Evolutionary conservation across 1,284 basidiomycete species (phyloP), one percentile per base, ranked within the genome.

Genomic region (Wolfiporia cocos): DNA sequence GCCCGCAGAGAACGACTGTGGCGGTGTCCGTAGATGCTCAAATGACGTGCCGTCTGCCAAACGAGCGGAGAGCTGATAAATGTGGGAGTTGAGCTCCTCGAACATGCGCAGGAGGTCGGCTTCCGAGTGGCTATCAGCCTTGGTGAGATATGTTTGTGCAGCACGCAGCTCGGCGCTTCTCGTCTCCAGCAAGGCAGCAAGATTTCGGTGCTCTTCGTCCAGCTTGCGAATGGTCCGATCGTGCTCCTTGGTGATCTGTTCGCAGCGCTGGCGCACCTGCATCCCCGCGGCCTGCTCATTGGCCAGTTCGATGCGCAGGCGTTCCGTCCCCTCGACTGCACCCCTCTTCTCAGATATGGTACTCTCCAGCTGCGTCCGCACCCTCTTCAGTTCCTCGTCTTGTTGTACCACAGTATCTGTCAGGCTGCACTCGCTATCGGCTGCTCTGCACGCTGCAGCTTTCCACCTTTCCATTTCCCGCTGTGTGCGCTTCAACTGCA

Each of bases 81-180:
- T 70, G 49, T 76, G 71, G 22, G 56, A 49, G 45, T 76, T 73
- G 48, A 77, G 55, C 0, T 52, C 58, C 34, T 71, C 65, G 39
- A 76, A 48, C 43, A 69, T 59, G 1, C 56, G 43, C 18, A 71
- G 65, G 22, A 74, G 67, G 20, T 77, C 74, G 0, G 66, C 65
- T 1, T 64, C 68, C 1, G 74, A 70, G 22, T 68, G 53, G 4
- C 57, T 47, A 42, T 76, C 72, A 12, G 64, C 56, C 43, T 67
- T 73, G 10, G 67, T 65, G 52, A 74, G 57, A 56, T 67, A 74
- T 18, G 57, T 52, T 41, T 72, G 64, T 0, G 71, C 65, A 2
- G 58, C 66, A 29, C 65, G 66, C 17, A 76, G 53, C 46, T 74
- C 73, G 9, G 59, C 48, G 2, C 62, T 68, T 26, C 68, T 63